Percentiles rank a stretch among this genome's conserved stretches.
These are phyloP conservation scores for Buxus sempervirens DNA, from an alignment of 164 flowering plant species.

Conservation along the genomic window DNA sequence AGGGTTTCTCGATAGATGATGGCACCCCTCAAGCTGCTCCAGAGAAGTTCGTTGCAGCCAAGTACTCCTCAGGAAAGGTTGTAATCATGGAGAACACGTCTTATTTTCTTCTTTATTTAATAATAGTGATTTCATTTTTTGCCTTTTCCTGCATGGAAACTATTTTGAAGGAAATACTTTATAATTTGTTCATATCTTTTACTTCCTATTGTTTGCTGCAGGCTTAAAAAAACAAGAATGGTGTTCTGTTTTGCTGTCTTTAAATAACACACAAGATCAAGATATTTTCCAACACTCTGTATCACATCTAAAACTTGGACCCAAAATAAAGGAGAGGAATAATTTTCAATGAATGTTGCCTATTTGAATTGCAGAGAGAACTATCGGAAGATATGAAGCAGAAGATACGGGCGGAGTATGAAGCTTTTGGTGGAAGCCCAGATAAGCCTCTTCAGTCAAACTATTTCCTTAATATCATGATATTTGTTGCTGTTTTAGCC, in stretches of 20 bases:
- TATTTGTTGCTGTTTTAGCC: slow-evolving; percentile 75
- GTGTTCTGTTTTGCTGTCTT: slow-evolving; percentile 46
- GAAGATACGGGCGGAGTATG: slow-evolving; percentile 91
- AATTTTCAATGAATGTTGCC: slow-evolving; percentile 48
- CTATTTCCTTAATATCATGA: slow-evolving; percentile 88
- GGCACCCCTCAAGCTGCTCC: slow-evolving; percentile 32
- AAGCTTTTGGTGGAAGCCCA: slow-evolving; percentile 87
- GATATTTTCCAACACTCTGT: slow-evolving; percentile 43
- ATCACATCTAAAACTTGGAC: slow-evolving; percentile 42
- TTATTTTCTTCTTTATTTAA: slow-evolving; percentile 2
- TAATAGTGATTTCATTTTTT: slow-evolving; percentile 6
- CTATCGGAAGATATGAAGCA: slow-evolving; percentile 86
- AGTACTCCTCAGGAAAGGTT: slow-evolving; percentile 91
- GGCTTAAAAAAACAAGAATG: slow-evolving; percentile 58
- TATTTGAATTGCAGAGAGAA: slow-evolving; percentile 88
- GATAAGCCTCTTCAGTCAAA: slow-evolving; percentile 85
- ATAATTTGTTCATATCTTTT: slow-evolving; percentile 22
- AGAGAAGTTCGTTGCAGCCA: slow-evolving; percentile 83
- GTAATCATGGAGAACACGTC: slow-evolving; percentile 2
- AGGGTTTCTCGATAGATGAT: slow-evolving; percentile 80
- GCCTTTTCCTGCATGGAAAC: slow-evolving; percentile 6
- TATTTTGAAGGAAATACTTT: neutral
- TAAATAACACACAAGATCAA: slow-evolving; percentile 56
- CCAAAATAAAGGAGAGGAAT: slow-evolving; percentile 41
- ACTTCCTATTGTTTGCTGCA: slow-evolving; percentile 58